These are phyloP conservation scores for Colletotrichum tanaceti DNA, from an alignment of 2,329 filamentous ascomycete species.

Conservation along the genomic window DNA sequence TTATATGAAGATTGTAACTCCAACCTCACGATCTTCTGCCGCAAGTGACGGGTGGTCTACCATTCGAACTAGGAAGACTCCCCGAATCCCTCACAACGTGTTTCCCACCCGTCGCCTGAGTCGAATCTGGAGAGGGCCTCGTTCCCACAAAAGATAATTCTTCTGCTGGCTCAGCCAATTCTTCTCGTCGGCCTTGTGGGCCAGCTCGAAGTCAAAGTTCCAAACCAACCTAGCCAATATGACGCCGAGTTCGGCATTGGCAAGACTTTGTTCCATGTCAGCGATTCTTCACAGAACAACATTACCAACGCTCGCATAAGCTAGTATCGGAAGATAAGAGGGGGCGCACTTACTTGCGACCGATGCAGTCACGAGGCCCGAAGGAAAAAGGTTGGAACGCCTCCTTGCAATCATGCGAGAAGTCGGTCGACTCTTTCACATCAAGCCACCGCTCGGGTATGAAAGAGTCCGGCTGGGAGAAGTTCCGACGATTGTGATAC, in stretches of 20 bases:
- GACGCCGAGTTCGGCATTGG: neutral
- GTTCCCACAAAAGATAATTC: constrained; percentile 11
- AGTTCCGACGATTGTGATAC: constrained; percentile 56
- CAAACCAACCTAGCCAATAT: constrained; percentile 12
- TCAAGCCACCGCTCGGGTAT: constrained; percentile 54
- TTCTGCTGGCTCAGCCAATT: constrained; percentile 2
- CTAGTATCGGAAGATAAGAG: too few species aligned
- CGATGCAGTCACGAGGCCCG: constrained; percentile 48
- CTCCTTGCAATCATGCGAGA: constrained; percentile 41
- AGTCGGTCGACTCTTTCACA: constrained; percentile 32
- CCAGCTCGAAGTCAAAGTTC: constrained; percentile 15
- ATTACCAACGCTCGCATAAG: neutral
- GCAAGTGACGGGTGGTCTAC: too few species aligned
- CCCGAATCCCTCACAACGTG: too few species aligned
- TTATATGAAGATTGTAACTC: too few species aligned
- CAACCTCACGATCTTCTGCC: too few species aligned
- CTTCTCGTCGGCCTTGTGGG: neutral
- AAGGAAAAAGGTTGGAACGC: constrained; percentile 46
- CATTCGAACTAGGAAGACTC: too few species aligned
- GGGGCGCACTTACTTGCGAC: constrained; percentile 48
- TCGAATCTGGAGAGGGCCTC: neutral
- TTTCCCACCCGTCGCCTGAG: neutral
- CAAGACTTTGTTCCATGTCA: neutral
- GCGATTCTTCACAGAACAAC: neutral
- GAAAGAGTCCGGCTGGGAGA: constrained; percentile 56